Evolutionary conservation across 176 grass and related monocot genomes (phyloP).

Genomic region (Triticum dicoccoides): DNA sequence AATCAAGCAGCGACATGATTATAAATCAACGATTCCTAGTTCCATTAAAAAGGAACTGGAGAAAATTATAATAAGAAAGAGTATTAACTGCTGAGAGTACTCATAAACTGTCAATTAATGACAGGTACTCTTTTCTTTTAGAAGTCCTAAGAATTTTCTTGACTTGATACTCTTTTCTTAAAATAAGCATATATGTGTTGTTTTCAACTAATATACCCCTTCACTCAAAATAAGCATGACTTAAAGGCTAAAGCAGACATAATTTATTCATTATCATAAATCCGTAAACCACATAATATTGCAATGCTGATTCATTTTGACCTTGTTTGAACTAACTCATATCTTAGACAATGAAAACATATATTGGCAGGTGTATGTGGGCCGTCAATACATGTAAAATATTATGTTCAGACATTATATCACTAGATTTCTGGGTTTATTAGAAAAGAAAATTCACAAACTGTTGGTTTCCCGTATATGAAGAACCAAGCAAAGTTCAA

Average conservation of each 20-base stretch:
- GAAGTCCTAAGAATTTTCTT: neutral
- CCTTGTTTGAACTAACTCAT: neutral
- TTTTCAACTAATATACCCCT: neutral
- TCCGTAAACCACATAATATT: neutral
- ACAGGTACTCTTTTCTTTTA: no score
- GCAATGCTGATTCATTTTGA: neutral
- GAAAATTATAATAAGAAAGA: neutral
- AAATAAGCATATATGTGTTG: neutral
- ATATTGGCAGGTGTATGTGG: neutral
- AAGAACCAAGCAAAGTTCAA: neutral
- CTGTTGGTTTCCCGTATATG: neutral
- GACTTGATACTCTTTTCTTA: neutral
- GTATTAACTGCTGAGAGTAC: neutral
- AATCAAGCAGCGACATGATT: slow-evolving; percentile 42
- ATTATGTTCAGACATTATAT: neutral
- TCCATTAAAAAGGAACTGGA: neutral
- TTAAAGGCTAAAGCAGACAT: neutral
- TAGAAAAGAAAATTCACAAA: neutral
- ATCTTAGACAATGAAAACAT: neutral
- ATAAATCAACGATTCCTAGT: neutral
- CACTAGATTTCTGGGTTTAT: neutral
- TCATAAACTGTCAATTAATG: neutral
- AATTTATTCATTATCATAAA: neutral
- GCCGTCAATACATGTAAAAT: neutral
- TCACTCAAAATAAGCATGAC: neutral